phyloP scores from a whole-genome alignment of 345 rosid genomes.

The Salix suchowensis region DNA sequence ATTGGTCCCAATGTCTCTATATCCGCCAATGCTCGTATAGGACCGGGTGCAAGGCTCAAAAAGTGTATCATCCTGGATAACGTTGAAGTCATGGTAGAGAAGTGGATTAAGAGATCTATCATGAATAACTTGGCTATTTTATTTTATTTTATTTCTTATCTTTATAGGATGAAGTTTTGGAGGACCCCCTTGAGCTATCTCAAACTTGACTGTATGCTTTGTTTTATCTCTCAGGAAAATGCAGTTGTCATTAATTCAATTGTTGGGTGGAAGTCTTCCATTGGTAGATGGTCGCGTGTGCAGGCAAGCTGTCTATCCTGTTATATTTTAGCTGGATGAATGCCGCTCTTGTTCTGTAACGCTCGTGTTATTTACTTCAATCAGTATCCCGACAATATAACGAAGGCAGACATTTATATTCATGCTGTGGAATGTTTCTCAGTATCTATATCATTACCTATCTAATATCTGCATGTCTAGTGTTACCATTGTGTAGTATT shows the following conservation, averaged over 20 bases:
- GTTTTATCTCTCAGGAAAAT: constrained; percentile 20
- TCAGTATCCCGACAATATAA: not conserved
- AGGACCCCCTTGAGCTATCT: not conserved
- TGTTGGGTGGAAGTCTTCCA: constrained; percentile 31
- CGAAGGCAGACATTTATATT: not conserved
- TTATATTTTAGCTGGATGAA: no score
- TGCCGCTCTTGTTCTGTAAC: not conserved
- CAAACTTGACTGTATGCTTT: not conserved
- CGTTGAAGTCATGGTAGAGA: constrained; percentile 27
- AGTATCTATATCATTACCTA: not conserved
- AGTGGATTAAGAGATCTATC: not conserved
- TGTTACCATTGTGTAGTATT: not conserved
- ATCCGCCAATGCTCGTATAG: constrained; percentile 29
- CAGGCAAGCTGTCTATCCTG: constrained; percentile 19
- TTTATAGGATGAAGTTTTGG: not conserved
- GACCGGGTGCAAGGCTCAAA: constrained; percentile 30
- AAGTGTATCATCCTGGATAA: constrained; percentile 27
- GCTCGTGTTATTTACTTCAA: not conserved
- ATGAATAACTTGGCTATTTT: not conserved
- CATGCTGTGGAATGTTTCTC: not conserved
- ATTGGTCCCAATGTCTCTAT: constrained; percentile 35
- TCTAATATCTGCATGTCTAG: not conserved
- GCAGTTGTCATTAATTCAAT: constrained; percentile 30
- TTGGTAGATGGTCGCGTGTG: constrained; percentile 31
- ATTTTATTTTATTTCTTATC: no score